Conservation (phyloP, 2,329 filamentous ascomycete genomes). For the Stemphylium beticola region DNA sequence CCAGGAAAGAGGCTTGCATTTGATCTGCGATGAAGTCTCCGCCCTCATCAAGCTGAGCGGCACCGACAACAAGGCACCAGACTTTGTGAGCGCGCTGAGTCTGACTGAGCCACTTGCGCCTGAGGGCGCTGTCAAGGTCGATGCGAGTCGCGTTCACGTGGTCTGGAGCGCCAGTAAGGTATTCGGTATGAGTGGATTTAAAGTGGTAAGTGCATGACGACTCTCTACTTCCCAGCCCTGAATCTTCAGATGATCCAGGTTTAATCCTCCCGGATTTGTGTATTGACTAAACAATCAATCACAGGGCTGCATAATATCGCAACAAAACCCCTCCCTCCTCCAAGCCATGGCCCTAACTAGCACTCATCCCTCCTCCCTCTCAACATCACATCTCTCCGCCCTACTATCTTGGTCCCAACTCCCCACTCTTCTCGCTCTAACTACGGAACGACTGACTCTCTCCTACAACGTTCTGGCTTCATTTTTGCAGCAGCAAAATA, state of each 20-base stretch:
- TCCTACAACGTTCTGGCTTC: conserved; percentile 28
- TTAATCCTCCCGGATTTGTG: background rate
- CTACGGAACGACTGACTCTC: conserved; percentile 28
- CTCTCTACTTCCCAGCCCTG: background rate
- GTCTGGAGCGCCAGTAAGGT: conserved; percentile 42
- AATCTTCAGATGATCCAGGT: too few species aligned
- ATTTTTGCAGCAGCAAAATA: conserved; percentile 17
- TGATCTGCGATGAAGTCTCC: conserved; percentile 39
- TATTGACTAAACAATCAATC: background rate
- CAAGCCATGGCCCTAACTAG: conserved; percentile 26
- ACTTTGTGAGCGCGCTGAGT: conserved; percentile 34
- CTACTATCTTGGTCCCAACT: conserved; percentile 36
- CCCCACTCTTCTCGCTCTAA: conserved; percentile 34
- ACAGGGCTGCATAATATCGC: conserved; percentile 41
- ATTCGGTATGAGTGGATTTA: conserved; percentile 37
- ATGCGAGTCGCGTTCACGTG: conserved; percentile 39
- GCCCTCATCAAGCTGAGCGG: conserved; percentile 24
- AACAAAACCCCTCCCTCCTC: conserved; percentile 35
- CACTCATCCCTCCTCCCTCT: conserved; percentile 27
- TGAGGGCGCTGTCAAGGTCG: conserved; percentile 41
- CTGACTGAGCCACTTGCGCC: conserved; percentile 37
- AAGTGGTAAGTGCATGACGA: conserved; percentile 28
- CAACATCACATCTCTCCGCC: conserved; percentile 27
- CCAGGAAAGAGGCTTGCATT: conserved; percentile 37
- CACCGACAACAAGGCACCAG: conserved; percentile 9